Conservation (phyloP, 1,284 basidiomycete species). For the Meira miltonrushii region DNA sequence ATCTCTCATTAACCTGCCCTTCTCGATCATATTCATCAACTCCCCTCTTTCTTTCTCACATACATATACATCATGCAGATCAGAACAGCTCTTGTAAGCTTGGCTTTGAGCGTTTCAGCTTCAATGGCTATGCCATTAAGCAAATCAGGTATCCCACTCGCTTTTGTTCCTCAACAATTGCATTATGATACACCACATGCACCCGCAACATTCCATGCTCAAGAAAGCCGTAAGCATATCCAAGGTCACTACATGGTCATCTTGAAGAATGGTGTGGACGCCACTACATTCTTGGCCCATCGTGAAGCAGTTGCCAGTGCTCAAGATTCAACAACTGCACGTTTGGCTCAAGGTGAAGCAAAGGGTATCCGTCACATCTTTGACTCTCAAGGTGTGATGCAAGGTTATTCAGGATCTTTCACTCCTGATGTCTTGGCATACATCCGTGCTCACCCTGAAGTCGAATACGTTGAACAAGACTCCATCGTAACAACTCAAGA, state of each 20-base stretch:
- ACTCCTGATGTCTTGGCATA: conserved; percentile 67
- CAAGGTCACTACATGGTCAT: conserved; percentile 47
- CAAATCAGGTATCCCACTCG: conserved; percentile 9
- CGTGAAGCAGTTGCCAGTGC: conserved; percentile 30
- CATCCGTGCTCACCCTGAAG: conserved; percentile 80
- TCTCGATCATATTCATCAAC: not conserved
- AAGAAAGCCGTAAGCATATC: conserved; percentile 27
- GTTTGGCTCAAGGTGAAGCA: conserved; percentile 25
- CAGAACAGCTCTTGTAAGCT: not conserved
- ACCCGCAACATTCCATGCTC: conserved; percentile 11
- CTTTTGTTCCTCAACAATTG: conserved; percentile 15
- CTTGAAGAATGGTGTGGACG: conserved; percentile 43
- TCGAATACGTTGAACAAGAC: conserved; percentile 87
- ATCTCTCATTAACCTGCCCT: too few relatives aligned
- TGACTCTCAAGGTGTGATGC: conserved; percentile 54
- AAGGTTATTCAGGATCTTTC: conserved; percentile 83
- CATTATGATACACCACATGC: conserved; percentile 6
- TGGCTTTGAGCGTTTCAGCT: conserved; percentile 1
- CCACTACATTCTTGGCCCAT: conserved; percentile 38
- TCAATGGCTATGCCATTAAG: conserved; percentile 2
- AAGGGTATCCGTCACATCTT: conserved; percentile 44
- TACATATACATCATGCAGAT: not conserved
- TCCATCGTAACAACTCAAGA: conserved; percentile 42
- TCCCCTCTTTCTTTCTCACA: not conserved
- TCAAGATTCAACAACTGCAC: conserved; percentile 34